Percentiles rank a stretch among this genome's conserved stretches.
These are phyloP conservation scores for Zopfia rhizophila DNA, from an alignment of 2,329 filamentous ascomycete species.

Conservation along the genomic window DNA sequence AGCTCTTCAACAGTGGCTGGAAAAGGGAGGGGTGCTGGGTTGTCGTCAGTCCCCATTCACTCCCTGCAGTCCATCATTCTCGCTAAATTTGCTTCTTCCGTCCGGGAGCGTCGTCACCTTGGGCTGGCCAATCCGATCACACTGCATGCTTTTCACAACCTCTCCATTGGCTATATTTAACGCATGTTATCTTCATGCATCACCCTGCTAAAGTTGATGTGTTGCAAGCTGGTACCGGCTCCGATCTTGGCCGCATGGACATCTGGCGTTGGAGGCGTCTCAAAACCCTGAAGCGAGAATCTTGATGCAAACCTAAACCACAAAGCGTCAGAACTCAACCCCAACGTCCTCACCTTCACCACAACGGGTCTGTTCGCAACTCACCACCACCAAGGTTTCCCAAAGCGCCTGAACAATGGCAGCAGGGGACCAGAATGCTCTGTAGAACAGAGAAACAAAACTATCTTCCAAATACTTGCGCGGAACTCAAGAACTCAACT, in stretches of 20 bases:
- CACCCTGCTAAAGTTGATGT: constrained; percentile 5
- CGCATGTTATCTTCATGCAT: constrained; percentile 6
- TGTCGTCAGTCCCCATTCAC: neutral
- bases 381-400: constrained; percentile 23
- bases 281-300: constrained; percentile 38
- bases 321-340: constrained; percentile 27
- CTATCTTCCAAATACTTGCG: constrained; percentile 18
- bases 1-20: neutral
- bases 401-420: constrained; percentile 24
- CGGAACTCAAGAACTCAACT: constrained; percentile 33
- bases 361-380: constrained; percentile 28
- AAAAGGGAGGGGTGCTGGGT: neutral
- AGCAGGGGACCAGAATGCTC: constrained; percentile 21
- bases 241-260: constrained; percentile 25
- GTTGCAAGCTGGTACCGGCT: constrained; percentile 10
- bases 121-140: constrained; percentile 13
- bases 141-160: constrained; percentile 4
- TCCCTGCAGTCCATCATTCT: constrained; percentile 21
- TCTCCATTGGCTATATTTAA: constrained; percentile 13
- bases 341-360: constrained; percentile 34
- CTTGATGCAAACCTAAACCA: constrained; percentile 25
- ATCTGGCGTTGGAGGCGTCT: constrained; percentile 41
- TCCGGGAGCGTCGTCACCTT: constrained; percentile 9
- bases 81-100: constrained; percentile 10
- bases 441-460: constrained; percentile 39